Evolutionary conservation across 2,329 filamentous ascomycete species (phyloP).

Genomic region (Ceratocystis harringtonii): DNA sequence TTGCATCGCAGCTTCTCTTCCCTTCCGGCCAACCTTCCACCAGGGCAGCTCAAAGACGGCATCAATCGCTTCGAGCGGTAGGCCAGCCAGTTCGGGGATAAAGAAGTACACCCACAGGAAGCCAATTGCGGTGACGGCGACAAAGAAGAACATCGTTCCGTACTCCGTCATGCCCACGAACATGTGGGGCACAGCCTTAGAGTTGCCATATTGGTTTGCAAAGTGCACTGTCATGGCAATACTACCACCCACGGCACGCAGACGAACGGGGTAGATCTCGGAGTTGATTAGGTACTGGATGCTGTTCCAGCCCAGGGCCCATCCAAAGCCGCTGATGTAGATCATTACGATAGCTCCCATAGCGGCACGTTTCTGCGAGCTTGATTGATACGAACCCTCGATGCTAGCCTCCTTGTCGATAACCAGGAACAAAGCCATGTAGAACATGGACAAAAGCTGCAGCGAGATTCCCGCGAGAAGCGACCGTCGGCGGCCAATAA

Average conservation of each 20-base stretch:
- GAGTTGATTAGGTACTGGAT: slow-evolving; percentile 68
- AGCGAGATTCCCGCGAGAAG: slow-evolving; percentile 45
- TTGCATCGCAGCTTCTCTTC: slow-evolving; percentile 36
- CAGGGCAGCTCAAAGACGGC: slow-evolving; percentile 56
- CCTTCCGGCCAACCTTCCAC: slow-evolving; percentile 53
- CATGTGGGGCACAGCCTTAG: slow-evolving; percentile 61
- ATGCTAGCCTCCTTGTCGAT: slow-evolving; percentile 26
- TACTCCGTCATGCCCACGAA: slow-evolving; percentile 45
- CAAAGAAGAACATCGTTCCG: slow-evolving; percentile 68
- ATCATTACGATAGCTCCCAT: slow-evolving; percentile 59
- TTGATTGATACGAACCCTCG: slow-evolving; percentile 30
- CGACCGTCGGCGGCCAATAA: slow-evolving; percentile 58
- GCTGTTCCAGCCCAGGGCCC: slow-evolving; percentile 58
- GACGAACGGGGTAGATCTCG: slow-evolving; percentile 60
- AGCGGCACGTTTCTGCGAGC: slow-evolving; percentile 38
- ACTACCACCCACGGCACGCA: slow-evolving; percentile 55
- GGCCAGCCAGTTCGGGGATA: slow-evolving; percentile 56
- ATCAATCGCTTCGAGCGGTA: slow-evolving; percentile 55
- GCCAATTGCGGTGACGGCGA: slow-evolving; percentile 50
- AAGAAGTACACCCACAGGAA: slow-evolving; percentile 57
- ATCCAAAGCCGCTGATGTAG: slow-evolving; percentile 52
- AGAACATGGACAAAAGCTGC: slow-evolving; percentile 46
- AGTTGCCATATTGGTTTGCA: slow-evolving; percentile 63
- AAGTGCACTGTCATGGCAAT: slow-evolving; percentile 68
- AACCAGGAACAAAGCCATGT: slow-evolving; percentile 45